Evolutionary conservation across 129 eudicot species (phyloP), one percentile per base, ranked within the genome.

Genomic region (Chrysanthemum lavandulifolium): DNA sequence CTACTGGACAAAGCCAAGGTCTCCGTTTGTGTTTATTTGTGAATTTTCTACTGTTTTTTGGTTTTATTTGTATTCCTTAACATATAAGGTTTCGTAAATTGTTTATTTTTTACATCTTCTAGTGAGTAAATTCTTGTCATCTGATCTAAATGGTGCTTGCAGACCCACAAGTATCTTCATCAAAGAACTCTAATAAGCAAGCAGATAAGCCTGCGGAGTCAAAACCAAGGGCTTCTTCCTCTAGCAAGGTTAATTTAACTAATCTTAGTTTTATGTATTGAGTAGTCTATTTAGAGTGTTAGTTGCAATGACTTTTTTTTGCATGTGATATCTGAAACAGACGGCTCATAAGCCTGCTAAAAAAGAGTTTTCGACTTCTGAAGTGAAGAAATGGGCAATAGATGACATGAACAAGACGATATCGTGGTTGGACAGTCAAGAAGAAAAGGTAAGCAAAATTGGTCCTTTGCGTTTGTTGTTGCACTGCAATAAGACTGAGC

Each of bases 401-500:
- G 88, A 90, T 75, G 99, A 94, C 84, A 74, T 90, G 47, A 74
- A 74, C 51, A 90, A 69, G 70, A 94, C 97, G 5, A 75, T 90
- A 65, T 80, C 89, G 75, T 94, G 97, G 99, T 77, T 94, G 81
- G 88, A 88, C 72, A 94, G 79, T 72, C 99, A 94, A 79, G 97
- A 94, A 0, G 96, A 90, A 68, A 94, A 88, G 94, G 99, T 90
- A 77, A 73, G 69, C 69, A 15, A 36, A 33, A 13, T 59, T 69
- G 7, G 43, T 71, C 18, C 1, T 57, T 58, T 40, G 47, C 6
- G 14, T 52, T 53, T 10, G 59, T 11, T 49, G 47, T 40, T 64
- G 15, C 27, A 64, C 69, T 60, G 31, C 14, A 53, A 33, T 8
- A 18, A n/a, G 6, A 23, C 47, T 23, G 66, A 61, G 16, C 10